A percentile compares a stretch with the other conserved stretches of the same genome.
phyloP scores from a whole-genome alignment of 768 basidiomycete species.

The Lentinula detonsa region DNA sequence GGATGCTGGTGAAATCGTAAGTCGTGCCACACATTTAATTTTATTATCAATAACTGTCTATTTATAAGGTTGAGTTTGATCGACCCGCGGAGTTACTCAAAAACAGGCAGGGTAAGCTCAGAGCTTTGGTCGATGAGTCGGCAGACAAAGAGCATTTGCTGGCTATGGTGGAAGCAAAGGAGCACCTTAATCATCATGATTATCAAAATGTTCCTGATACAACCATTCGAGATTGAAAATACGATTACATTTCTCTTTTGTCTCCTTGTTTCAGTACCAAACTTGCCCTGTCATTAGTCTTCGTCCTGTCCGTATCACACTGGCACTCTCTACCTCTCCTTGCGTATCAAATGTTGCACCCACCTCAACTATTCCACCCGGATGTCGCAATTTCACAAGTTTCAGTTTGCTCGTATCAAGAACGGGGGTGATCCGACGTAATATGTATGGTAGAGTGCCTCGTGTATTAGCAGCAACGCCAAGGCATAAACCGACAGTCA shows the following conservation, averaged over 20 bases:
- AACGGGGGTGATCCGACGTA: constrained; percentile 26
- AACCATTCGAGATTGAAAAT: not conserved
- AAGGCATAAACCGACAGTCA: constrained; percentile 67
- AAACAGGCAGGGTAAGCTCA: not conserved
- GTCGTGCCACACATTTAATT: not conserved
- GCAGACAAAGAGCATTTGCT: constrained; percentile 1
- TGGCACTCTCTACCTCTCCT: constrained; percentile 49
- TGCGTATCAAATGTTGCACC: constrained; percentile 44
- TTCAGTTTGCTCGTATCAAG: constrained; percentile 8
- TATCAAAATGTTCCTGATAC: not conserved
- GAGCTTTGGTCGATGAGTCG: constrained; percentile 4
- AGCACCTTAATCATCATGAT: not conserved
- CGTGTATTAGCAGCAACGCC: constrained; percentile 55
- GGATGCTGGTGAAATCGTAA: constrained; percentile 3
- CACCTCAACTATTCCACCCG: constrained; percentile 63
- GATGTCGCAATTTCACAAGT: constrained; percentile 53
- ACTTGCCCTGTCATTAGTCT: constrained; percentile 66
- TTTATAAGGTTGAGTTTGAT: constrained; percentile 1
- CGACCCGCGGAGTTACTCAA: not conserved
- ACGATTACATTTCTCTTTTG: too few species aligned
- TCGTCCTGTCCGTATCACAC: constrained; percentile 63
- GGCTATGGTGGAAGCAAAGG: not conserved
- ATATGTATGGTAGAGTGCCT: constrained; percentile 51
- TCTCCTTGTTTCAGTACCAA: constrained; percentile 42
- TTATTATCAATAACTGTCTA: not conserved